A percentile compares a stretch with the other conserved stretches of the same genome.
Evolutionary conservation across 202 grass and related monocot genomes (phyloP).

Genomic region (Schoenoplectus triqueter): DNA sequence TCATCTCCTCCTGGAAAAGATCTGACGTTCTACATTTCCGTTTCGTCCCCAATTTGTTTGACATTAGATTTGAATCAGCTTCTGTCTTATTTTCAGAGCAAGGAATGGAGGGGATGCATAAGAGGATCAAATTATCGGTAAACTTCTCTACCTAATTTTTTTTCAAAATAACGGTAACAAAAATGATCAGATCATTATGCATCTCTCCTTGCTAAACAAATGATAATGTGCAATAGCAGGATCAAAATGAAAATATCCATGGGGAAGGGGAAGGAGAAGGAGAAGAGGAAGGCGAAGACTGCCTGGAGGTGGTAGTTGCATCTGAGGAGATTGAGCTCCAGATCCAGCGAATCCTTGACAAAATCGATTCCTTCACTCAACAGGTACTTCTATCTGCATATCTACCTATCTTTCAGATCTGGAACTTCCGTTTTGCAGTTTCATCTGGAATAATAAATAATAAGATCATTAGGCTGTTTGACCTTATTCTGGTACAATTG

Average conservation of each 20-base stretch:
- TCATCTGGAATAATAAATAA: background rate
- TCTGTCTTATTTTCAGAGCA: background rate
- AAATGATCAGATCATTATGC: background rate
- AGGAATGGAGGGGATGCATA: conserved; percentile 11
- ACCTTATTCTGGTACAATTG: background rate
- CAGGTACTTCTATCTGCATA: conserved; percentile 46
- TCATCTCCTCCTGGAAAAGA: background rate
- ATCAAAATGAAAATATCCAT: conserved; percentile 37
- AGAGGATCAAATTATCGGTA: conserved; percentile 23
- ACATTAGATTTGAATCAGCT: conserved; percentile 25
- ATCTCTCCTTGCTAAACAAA: background rate
- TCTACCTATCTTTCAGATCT: background rate
- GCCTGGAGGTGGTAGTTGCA: background rate
- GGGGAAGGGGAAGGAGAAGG: conserved; percentile 31
- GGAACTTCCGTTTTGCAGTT: background rate
- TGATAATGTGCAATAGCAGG: conserved; percentile 43
- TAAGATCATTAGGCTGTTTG: background rate
- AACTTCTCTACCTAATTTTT: background rate
- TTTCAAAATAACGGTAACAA: background rate
- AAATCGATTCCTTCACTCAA: conserved; percentile 85
- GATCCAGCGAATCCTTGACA: conserved; percentile 69
- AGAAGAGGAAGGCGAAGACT: conserved; percentile 26
- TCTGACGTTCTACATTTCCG: conserved; percentile 2
- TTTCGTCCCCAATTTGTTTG: background rate
- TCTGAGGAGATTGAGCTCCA: conserved; percentile 66